Percentiles rank a stretch among this genome's conserved stretches.
phyloP scores from a whole-genome alignment of 495 filamentous ascomycete species.

The Talaromyces liani region DNA sequence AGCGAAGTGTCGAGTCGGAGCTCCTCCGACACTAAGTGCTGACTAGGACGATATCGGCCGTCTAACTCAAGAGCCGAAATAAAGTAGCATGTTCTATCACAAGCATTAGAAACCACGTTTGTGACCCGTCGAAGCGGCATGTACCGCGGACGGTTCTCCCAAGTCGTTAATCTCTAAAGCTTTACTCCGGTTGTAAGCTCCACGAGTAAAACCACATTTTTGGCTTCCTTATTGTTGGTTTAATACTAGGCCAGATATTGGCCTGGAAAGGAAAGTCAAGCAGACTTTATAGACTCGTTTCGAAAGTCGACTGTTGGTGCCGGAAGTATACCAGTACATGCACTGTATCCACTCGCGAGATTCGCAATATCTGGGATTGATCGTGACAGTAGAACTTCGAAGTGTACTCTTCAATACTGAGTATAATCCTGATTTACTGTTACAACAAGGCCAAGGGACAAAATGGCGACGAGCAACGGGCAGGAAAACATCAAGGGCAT shows the following conservation, averaged over 20 bases:
- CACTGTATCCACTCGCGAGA: not conserved
- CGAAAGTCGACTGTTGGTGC: not conserved
- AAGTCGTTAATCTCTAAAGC: not conserved
- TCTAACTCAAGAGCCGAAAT: not conserved
- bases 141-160: not conserved
- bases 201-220: not conserved
- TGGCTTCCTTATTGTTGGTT: not conserved
- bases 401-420: too few relatives aligned
- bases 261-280: slow-evolving; percentile 1
- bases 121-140: not conserved
- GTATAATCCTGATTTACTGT: too few relatives aligned
- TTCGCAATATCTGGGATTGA: not conserved
- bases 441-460: not conserved
- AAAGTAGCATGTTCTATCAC: not conserved
- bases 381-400: not conserved
- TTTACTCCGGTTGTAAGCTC: not conserved
- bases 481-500: not conserved
- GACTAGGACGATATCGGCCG: not conserved
- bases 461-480: not conserved
- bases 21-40: not conserved
- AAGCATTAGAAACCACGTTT: not conserved
- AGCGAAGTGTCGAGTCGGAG: too few relatives aligned
- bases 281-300: not conserved
- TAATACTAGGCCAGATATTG: not conserved
- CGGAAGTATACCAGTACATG: not conserved